phyloP scores from a whole-genome alignment of 1,139 yeast genomes.

The Taphrina confusa region DNA sequence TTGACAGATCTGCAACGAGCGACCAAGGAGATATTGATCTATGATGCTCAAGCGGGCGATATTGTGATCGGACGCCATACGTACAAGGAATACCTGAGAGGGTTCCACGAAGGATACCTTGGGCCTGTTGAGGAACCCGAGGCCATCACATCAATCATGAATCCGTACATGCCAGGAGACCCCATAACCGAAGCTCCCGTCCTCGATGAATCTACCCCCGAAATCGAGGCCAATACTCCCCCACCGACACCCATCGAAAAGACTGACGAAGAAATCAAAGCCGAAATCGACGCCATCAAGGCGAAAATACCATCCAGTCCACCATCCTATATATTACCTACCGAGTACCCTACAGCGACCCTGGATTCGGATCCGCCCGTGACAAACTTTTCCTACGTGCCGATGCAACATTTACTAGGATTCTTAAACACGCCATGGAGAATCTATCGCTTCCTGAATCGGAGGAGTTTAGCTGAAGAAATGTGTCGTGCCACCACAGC shows the following conservation, averaged over 20 bases:
- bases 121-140: slow-evolving; percentile 50
- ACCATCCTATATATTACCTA: slow-evolving; percentile 38
- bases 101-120: slow-evolving; percentile 89
- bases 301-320: slow-evolving; percentile 35
- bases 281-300: slow-evolving; percentile 30
- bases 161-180: slow-evolving; percentile 25
- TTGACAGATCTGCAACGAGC: slow-evolving; percentile 30
- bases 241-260: slow-evolving; percentile 15
- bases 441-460: slow-evolving; percentile 74
- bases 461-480: slow-evolving; percentile 69
- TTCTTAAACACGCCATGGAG: slow-evolving; percentile 74
- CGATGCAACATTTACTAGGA: slow-evolving; percentile 76
- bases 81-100: slow-evolving; percentile 84
- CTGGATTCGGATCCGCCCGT: slow-evolving; percentile 40
- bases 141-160: slow-evolving; percentile 33
- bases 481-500: slow-evolving; percentile 64
- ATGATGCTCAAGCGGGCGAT: slow-evolving; percentile 61
- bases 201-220: background rate
- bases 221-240: slow-evolving; percentile 27
- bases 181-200: slow-evolving; percentile 27
- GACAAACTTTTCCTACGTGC: slow-evolving; percentile 69
- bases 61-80: slow-evolving; percentile 95
- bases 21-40: slow-evolving; percentile 38
- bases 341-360: slow-evolving; percentile 26
- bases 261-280: slow-evolving; percentile 31